phyloP scores from a whole-genome alignment of 2,329 filamentous ascomycete species.

The Cadophora malorum region DNA sequence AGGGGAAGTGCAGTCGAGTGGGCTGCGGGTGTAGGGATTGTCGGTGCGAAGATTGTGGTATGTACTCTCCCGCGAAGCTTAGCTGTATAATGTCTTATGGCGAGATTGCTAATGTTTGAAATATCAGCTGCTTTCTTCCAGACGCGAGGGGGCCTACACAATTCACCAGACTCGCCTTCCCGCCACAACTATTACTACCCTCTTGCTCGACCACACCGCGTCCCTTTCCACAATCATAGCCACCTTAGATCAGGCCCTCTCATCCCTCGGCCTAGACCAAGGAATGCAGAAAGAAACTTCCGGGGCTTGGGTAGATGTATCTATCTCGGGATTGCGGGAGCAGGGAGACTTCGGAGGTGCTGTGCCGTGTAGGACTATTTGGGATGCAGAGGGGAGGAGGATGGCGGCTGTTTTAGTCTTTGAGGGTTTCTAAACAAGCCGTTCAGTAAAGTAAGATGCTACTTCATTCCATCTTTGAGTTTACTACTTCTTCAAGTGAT shows the following conservation, averaged over 20 bases:
- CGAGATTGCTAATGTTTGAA: no score
- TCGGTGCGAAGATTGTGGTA: constrained; percentile 33
- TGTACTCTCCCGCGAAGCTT: constrained; percentile 1
- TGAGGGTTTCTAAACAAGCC: neutral
- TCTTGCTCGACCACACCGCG: constrained; percentile 22
- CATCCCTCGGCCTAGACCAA: constrained; percentile 3
- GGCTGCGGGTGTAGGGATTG: constrained; percentile 71
- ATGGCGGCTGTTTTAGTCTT: constrained; percentile 40
- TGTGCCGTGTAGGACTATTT: constrained; percentile 53
- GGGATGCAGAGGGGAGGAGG: constrained; percentile 48
- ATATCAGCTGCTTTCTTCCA: constrained; percentile 8
- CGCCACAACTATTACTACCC: constrained; percentile 20
- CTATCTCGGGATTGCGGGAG: constrained; percentile 18
- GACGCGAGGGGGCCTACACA: constrained; percentile 15
- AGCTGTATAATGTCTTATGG: no score
- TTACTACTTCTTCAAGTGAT: no score
- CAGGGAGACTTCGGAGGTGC: constrained; percentile 34
- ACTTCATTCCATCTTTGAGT: neutral
- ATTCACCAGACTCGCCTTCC: constrained; percentile 31
- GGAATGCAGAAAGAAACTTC: neutral
- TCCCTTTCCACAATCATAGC: neutral
- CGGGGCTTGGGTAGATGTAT: constrained; percentile 35
- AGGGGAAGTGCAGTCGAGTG: constrained; percentile 80
- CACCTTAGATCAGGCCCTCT: constrained; percentile 24
- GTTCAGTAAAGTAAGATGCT: neutral